phyloP scores from a whole-genome alignment of 805 yeast species.

The Spathaspora arborariae region DNA sequence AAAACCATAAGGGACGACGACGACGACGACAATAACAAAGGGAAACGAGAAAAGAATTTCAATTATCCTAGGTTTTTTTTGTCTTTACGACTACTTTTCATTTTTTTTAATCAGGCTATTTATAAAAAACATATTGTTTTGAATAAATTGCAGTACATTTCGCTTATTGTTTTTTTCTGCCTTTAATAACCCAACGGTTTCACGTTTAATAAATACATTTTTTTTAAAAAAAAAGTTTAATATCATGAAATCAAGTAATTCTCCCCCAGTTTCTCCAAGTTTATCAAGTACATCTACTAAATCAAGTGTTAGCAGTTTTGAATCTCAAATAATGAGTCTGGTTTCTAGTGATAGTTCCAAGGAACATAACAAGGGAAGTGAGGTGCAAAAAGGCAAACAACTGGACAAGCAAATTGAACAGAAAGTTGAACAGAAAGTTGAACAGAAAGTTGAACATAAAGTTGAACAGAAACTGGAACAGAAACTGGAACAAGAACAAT shows the following conservation, averaged over 20 bases:
- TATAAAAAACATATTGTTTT: too few relatives aligned
- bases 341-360: constrained; percentile 3
- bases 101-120: too few relatives aligned
- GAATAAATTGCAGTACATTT: too few relatives aligned
- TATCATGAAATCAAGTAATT: neutral
- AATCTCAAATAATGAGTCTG: constrained; percentile 5
- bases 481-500: neutral
- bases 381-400: neutral
- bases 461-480: neutral
- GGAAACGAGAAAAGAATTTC: too few relatives aligned
- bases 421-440: neutral
- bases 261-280: constrained; percentile 5
- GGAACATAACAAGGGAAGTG: neutral
- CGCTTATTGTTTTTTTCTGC: neutral
- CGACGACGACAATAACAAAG: too few relatives aligned
- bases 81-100: too few relatives aligned
- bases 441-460: neutral
- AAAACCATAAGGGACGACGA: neutral
- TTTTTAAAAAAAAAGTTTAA: too few relatives aligned
- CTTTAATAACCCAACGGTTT: neutral
- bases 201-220: neutral
- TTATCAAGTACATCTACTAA: constrained; percentile 1
- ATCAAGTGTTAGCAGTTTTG: constrained; percentile 5
- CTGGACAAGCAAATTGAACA: neutral
- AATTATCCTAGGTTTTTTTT: too few relatives aligned